Evolutionary conservation across 2,329 filamentous ascomycete genomes (phyloP).

Genomic region (Gnomoniopsis smithogilvyi): DNA sequence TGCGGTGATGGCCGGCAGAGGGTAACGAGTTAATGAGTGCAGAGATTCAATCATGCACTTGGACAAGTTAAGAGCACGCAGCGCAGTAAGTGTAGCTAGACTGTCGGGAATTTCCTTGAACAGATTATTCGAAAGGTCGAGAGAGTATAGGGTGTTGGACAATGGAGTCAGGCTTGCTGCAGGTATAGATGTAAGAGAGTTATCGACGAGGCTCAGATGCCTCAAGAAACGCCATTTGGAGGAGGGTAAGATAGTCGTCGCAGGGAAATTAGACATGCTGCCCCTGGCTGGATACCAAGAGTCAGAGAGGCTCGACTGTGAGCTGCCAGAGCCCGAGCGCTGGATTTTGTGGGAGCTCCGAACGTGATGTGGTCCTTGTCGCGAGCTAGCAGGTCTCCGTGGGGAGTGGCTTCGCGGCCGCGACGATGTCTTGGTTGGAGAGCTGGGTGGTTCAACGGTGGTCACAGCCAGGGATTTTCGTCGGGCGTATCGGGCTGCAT

Average conservation of each 20-base stretch:
- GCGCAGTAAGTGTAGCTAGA: constrained; percentile 75
- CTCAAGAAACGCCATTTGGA: constrained; percentile 94
- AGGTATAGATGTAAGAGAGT: constrained; percentile 78
- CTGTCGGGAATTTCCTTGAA: constrained; percentile 95
- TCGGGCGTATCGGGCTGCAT: constrained; percentile 32
- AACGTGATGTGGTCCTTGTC: constrained; percentile 65
- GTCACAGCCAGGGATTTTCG: constrained; percentile 44
- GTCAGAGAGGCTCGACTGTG: constrained; percentile 73
- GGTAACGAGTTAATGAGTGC: constrained; percentile 79
- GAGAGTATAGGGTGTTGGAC: constrained; percentile 82
- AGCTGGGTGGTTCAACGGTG: constrained; percentile 41
- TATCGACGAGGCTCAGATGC: constrained; percentile 89
- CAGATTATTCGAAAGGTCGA: constrained; percentile 89
- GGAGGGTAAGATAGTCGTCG: constrained; percentile 68
- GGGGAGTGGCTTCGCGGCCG: constrained; percentile 79
- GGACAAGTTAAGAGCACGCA: constrained; percentile 90
- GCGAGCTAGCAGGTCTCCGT: constrained; percentile 69
- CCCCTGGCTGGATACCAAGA: constrained; percentile 63
- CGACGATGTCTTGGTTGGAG: constrained; percentile 36
- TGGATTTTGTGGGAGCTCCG: constrained; percentile 72
- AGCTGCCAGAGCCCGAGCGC: constrained; percentile 88
- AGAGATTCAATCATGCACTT: constrained; percentile 97
- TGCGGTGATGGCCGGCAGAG: constrained; percentile 88
- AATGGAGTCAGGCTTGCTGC: constrained; percentile 75
- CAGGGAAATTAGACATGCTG: constrained; percentile 75